Evolutionary conservation across 768 basidiomycete species (phyloP).

Genomic region (Mrakia blollopis): DNA sequence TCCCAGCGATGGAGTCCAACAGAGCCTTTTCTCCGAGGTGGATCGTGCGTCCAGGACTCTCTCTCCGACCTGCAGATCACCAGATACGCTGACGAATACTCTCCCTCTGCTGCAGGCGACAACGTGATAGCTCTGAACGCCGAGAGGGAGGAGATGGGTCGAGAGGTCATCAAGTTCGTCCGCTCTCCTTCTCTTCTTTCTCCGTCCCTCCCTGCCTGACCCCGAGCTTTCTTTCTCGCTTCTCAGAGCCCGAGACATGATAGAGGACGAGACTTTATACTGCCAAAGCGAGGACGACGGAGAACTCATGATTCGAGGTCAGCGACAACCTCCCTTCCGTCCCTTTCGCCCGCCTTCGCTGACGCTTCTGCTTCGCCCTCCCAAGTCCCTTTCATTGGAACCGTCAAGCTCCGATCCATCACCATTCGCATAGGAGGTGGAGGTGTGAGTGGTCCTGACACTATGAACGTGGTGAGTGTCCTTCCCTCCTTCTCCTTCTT

Average conservation of each 20-base stretch:
- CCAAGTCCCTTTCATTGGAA: slow-evolving; percentile 26
- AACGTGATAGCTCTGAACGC: slow-evolving; percentile 31
- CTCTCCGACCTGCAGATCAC: background rate
- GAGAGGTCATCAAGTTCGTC: slow-evolving; percentile 29
- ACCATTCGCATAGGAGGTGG: slow-evolving; percentile 16
- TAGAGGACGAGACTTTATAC: slow-evolving; percentile 24
- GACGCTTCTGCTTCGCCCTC: background rate
- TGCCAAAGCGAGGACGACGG: slow-evolving; percentile 32
- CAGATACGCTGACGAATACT: background rate
- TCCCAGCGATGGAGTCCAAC: slow-evolving; percentile 19
- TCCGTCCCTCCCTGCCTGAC: background rate
- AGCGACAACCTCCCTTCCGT: background rate
- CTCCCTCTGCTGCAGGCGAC: background rate
- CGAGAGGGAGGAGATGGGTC: slow-evolving; percentile 26
- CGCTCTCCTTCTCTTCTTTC: background rate
- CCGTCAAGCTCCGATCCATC: slow-evolving; percentile 30
- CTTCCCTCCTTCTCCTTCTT: no score
- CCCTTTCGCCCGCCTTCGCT: background rate
- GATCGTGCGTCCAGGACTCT: slow-evolving; percentile 21
- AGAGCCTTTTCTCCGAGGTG: slow-evolving; percentile 14
- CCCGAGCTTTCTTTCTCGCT: background rate
- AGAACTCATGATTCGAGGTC: slow-evolving; percentile 30
- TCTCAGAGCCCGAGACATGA: slow-evolving; percentile 22
- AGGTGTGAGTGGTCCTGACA: slow-evolving; percentile 11
- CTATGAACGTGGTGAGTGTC: slow-evolving; percentile 25